A percentile compares a stretch with the other conserved stretches of the same genome.
Conservation (phyloP, 768 basidiomycete genomes). For the Podaxis sp. region DNA sequence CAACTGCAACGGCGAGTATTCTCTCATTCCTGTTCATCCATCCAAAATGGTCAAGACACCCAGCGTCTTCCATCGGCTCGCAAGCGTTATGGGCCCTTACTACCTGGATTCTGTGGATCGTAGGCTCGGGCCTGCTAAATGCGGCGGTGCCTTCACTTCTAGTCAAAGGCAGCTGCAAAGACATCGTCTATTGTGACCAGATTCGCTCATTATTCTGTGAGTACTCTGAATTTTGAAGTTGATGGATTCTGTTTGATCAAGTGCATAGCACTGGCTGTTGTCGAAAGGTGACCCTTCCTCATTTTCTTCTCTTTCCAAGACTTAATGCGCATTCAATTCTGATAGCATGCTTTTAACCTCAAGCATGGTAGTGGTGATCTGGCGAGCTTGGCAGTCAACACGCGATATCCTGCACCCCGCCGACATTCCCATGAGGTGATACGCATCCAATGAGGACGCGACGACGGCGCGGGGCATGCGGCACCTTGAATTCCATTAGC, state of each 20-base stretch:
- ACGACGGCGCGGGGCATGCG: too few species aligned
- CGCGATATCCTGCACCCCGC: slow-evolving; percentile 27
- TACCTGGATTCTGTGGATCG: slow-evolving; percentile 62
- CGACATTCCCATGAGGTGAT: neutral
- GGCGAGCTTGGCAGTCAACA: slow-evolving; percentile 53
- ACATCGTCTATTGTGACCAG: slow-evolving; percentile 54
- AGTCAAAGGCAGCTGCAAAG: slow-evolving; percentile 37
- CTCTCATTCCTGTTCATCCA: slow-evolving; percentile 62
- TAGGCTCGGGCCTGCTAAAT: slow-evolving; percentile 52
- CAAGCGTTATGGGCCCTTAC: slow-evolving; percentile 58
- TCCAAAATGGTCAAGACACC: slow-evolving; percentile 52
- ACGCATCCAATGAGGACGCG: neutral
- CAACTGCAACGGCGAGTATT: slow-evolving; percentile 47
- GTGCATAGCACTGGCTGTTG: slow-evolving; percentile 36
- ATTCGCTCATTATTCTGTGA: slow-evolving; percentile 53
- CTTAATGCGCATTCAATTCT: neutral
- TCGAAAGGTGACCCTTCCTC: slow-evolving; percentile 45
- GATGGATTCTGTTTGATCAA: slow-evolving; percentile 20
- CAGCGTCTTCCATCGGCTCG: slow-evolving; percentile 54
- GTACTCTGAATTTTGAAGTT: neutral
- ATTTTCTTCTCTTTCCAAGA: neutral
- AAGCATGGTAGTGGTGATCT: slow-evolving; percentile 45
- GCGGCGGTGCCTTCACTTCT: slow-evolving; percentile 45
- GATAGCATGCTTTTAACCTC: slow-evolving; percentile 44
- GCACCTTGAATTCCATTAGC: neutral